phyloP scores from a whole-genome alignment of 2,329 filamentous ascomycete genomes.

The Exserohilum turcica region DNA sequence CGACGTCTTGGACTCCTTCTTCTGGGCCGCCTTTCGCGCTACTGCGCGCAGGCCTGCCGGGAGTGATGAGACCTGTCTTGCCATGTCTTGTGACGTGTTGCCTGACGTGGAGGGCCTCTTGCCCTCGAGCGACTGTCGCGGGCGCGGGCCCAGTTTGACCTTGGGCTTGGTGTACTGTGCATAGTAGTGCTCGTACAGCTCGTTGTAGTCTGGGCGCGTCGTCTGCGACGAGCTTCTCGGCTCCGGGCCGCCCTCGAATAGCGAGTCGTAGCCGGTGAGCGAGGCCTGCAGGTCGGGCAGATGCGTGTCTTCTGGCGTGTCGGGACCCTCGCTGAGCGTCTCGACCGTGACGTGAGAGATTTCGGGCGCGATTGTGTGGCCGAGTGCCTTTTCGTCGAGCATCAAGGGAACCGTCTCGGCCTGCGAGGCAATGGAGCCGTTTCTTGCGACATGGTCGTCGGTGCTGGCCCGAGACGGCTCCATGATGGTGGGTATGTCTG shows the following conservation, averaged over 20 bases:
- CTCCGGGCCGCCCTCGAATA: conserved; percentile 48
- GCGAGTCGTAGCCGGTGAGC: conserved; percentile 41
- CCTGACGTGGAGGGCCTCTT: conserved; percentile 65
- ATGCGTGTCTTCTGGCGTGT: conserved; percentile 26
- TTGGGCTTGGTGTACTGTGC: conserved; percentile 71
- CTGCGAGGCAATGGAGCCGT: conserved; percentile 18
- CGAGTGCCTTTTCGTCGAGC: conserved; percentile 18
- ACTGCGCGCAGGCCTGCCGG: conserved; percentile 74
- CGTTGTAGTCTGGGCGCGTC: conserved; percentile 45
- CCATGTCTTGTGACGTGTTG: conserved; percentile 50
- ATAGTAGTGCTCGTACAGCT: conserved; percentile 55
- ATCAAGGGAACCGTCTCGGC: conserved; percentile 24
- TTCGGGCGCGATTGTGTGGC: conserved; percentile 19
- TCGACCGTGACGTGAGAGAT: conserved; percentile 32
- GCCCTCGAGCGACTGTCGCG: conserved; percentile 75
- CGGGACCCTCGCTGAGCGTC: conserved; percentile 26
- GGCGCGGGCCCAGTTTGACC: conserved; percentile 86
- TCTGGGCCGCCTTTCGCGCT: conserved; percentile 36
- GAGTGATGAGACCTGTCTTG: conserved; percentile 76
- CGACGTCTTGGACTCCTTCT: conserved; percentile 45
- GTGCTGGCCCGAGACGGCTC: conserved; percentile 18
- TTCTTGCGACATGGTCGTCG: conserved; percentile 15
- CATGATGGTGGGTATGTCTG: conserved; percentile 31
- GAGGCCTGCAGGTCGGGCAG: conserved; percentile 31
- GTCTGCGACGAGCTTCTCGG: conserved; percentile 52